Conservation (phyloP, 345 rosid genomes). For the Citrus sp. region DNA sequence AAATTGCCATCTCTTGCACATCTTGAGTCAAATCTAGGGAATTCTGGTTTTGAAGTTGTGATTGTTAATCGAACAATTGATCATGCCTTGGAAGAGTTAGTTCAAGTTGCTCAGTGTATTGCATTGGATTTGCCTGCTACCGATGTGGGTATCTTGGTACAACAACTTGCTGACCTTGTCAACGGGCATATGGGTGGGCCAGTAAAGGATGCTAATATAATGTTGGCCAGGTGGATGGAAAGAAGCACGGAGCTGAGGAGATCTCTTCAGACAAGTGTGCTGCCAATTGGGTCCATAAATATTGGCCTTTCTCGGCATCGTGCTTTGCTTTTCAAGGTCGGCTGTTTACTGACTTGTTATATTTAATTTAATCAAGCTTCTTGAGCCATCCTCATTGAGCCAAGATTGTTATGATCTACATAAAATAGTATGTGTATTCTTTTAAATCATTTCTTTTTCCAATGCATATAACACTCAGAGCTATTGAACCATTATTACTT, state of each 20-base stretch:
- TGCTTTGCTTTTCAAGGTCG: slow-evolving; percentile 97
- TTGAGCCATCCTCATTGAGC: not conserved
- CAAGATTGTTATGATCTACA: not conserved
- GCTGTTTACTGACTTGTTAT: slow-evolving; percentile 1
- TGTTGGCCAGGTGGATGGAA: slow-evolving; percentile 84
- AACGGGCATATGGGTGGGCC: slow-evolving; percentile 98
- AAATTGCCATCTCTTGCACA: slow-evolving; percentile 88
- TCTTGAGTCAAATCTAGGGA: slow-evolving; percentile 70
- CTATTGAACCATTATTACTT: too few relatives aligned
- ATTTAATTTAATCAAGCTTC: slow-evolving; percentile 1
- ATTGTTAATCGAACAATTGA: slow-evolving; percentile 72
- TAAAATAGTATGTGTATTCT: not conserved
- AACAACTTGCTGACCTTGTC: slow-evolving; percentile 87
- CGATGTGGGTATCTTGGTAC: slow-evolving; percentile 63
- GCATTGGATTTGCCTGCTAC: slow-evolving; percentile 66
- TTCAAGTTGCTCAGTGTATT: slow-evolving; percentile 80
- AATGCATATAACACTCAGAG: not conserved
- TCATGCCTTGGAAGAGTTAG: slow-evolving; percentile 70
- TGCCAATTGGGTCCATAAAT: slow-evolving; percentile 88
- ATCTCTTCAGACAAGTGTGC: slow-evolving; percentile 65
- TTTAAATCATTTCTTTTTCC: not conserved
- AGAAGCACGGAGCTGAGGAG: slow-evolving; percentile 77
- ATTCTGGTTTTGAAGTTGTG: slow-evolving; percentile 78
- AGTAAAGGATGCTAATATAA: slow-evolving; percentile 82
- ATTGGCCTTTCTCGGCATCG: slow-evolving; percentile 95